Conservation (phyloP, 2,329 filamentous ascomycete genomes). For the Botrytis deweyae region DNA sequence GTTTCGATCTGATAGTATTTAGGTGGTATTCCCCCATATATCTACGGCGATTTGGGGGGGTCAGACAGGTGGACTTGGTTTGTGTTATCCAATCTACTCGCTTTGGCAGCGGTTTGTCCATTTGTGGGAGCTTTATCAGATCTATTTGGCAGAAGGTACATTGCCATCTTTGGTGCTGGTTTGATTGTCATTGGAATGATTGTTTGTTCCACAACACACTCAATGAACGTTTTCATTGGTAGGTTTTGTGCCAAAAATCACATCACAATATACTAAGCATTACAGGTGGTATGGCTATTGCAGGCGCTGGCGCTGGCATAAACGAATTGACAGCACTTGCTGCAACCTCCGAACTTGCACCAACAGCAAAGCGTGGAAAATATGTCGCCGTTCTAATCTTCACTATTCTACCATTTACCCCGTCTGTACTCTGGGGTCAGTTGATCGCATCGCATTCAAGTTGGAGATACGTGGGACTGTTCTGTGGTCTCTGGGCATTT, state of each 20-base stretch:
- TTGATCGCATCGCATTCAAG: conserved; percentile 48
- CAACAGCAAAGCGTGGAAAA: conserved; percentile 59
- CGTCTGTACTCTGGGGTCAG: conserved; percentile 60
- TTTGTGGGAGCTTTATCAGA: conserved; percentile 68
- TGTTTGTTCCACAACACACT: conserved; percentile 55
- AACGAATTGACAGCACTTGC: conserved; percentile 65
- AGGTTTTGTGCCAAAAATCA: conserved; percentile 26
- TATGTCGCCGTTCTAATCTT: conserved; percentile 61
- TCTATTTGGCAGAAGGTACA: conserved; percentile 59
- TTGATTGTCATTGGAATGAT: conserved; percentile 60
- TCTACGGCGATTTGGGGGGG: conserved; percentile 59
- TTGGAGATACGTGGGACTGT: conserved; percentile 56
- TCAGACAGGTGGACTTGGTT: conserved; percentile 42
- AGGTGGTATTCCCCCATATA: conserved; percentile 51
- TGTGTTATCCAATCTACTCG: conserved; percentile 52
- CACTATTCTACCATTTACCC: conserved; percentile 61
- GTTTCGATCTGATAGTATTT: conserved; percentile 19
- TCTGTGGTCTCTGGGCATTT: conserved; percentile 53
- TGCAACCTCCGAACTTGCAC: conserved; percentile 66
- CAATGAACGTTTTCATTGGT: conserved; percentile 63
- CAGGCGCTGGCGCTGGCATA: conserved; percentile 64
- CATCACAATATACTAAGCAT: neutral
- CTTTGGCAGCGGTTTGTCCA: conserved; percentile 56
- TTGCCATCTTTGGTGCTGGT: conserved; percentile 53
- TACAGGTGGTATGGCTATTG: conserved; percentile 51